Evolutionary conservation across 2,329 filamentous ascomycete species (phyloP).

Genomic region (Trichoderma endophyticum): DNA sequence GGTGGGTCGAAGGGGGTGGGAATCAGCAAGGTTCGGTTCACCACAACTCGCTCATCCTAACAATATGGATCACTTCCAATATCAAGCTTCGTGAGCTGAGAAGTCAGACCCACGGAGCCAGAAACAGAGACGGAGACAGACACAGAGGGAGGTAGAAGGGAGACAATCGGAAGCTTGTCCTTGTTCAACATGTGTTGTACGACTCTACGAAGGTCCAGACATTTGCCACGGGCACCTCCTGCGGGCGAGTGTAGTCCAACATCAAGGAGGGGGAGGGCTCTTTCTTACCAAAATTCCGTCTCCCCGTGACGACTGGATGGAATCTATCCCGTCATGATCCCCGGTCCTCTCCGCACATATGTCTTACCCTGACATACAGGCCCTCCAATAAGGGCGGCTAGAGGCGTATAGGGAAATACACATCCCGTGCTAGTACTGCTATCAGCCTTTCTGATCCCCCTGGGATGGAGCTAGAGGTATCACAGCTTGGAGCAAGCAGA

Average conservation of each 20-base stretch:
- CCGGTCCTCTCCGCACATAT: not conserved
- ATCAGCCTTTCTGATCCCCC: not conserved
- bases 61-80: not conserved
- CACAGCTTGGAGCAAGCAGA: slow-evolving; percentile 1
- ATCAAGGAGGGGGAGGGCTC: not conserved
- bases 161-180: not conserved
- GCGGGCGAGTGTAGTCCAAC: not conserved
- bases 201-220: not conserved
- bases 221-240: not conserved
- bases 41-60: not conserved
- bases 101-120: not conserved
- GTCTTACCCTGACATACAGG: slow-evolving; percentile 3
- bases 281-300: not conserved
- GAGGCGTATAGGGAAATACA: not conserved
- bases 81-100: not conserved
- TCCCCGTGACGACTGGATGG: not conserved
- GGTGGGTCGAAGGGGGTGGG: not conserved
- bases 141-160: not conserved
- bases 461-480: not conserved
- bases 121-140: not conserved
- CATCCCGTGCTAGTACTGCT: not conserved
- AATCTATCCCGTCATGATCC: not conserved
- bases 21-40: not conserved
- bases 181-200: not conserved
- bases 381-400: not conserved